Conservation (phyloP, 768 basidiomycete genomes). For the Podaxis sp. region DNA sequence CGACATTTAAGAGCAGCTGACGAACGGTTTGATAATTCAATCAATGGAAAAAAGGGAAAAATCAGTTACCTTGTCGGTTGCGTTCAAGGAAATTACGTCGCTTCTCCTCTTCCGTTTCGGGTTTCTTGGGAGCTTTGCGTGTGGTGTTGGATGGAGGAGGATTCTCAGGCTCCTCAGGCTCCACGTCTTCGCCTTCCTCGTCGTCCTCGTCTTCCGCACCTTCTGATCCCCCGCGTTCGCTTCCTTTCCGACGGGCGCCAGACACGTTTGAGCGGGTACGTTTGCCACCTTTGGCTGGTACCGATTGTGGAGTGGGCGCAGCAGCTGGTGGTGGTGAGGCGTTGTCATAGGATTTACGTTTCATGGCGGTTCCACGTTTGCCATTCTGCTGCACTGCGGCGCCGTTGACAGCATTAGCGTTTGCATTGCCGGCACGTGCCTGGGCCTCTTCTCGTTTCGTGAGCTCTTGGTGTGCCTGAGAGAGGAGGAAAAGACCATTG, state of each 20-base stretch:
- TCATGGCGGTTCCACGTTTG: constrained; percentile 50
- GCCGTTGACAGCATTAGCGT: constrained; percentile 29
- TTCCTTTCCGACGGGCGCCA: constrained; percentile 26
- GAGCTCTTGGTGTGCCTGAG: constrained; percentile 94
- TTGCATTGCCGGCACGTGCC: constrained; percentile 45
- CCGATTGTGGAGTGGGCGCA: constrained; percentile 20
- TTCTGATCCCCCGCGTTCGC: constrained; percentile 27
- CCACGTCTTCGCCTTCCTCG: constrained; percentile 34
- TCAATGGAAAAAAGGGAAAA: not conserved
- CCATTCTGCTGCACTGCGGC: constrained; percentile 21
- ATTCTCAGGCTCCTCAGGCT: constrained; percentile 32
- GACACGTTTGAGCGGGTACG: constrained; percentile 31
- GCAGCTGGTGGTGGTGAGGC: constrained; percentile 28
- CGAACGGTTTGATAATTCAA: constrained; percentile 3
- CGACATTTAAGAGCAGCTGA: constrained; percentile 97
- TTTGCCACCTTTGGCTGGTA: constrained; percentile 28
- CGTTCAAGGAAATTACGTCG: constrained; percentile 94
- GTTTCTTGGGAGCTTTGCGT: constrained; percentile 49
- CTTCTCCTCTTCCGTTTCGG: constrained; percentile 98
- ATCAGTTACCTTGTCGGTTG: constrained; percentile 84
- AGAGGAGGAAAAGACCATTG: constrained; percentile 90
- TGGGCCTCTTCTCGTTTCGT: constrained; percentile 91
- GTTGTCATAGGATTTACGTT: constrained; percentile 66
- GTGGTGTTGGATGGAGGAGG: constrained; percentile 20
- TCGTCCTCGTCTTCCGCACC: constrained; percentile 36